Evolutionary conservation across 352 stramenopile genomes (phyloP).

Genomic region (Bremia lactucae): DNA sequence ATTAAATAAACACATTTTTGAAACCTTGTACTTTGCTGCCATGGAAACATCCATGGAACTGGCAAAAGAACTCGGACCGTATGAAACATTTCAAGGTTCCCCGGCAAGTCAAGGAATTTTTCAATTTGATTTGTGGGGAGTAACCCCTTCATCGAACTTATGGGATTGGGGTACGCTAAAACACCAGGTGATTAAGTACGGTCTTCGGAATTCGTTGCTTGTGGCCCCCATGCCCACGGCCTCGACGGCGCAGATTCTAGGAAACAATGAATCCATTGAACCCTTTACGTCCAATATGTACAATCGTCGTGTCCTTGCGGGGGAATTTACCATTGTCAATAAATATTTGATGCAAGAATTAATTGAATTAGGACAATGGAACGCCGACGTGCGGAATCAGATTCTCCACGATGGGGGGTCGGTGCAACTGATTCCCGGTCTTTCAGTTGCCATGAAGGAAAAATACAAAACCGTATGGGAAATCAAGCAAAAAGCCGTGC

Average conservation of each 20-base stretch:
- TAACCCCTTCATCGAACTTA: constrained; percentile 83
- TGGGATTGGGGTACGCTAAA: constrained; percentile 96
- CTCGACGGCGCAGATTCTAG: constrained; percentile 98
- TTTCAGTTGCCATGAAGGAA: constrained; percentile 81
- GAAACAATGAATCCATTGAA: constrained; percentile 99
- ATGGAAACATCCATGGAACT: constrained; percentile 95
- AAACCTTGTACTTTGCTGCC: constrained; percentile 98
- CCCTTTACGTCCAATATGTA: constrained; percentile 99
- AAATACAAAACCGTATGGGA: constrained; percentile 99
- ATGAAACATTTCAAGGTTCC: constrained; percentile 94
- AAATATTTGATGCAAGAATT: constrained; percentile 98
- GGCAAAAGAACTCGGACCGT: constrained; percentile 88
- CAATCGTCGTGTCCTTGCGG: constrained; percentile 95
- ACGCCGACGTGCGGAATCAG: constrained; percentile 93
- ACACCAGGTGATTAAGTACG: constrained; percentile 88
- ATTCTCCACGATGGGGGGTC: constrained; percentile 96
- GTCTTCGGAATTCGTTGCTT: constrained; percentile 98
- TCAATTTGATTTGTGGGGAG: constrained; percentile 98
- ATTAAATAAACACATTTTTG: constrained; percentile 99
- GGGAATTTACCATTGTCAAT: constrained; percentile 99
- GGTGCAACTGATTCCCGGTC: constrained; percentile 87
- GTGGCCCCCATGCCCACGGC: constrained; percentile 98
- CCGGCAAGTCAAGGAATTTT: constrained; percentile 94
- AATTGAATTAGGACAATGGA: constrained; percentile 94
- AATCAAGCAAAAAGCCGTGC: constrained; percentile 95